Evolutionary conservation across 2,329 filamentous ascomycete genomes (phyloP).

Genomic region (Alternaria ventricosa): DNA sequence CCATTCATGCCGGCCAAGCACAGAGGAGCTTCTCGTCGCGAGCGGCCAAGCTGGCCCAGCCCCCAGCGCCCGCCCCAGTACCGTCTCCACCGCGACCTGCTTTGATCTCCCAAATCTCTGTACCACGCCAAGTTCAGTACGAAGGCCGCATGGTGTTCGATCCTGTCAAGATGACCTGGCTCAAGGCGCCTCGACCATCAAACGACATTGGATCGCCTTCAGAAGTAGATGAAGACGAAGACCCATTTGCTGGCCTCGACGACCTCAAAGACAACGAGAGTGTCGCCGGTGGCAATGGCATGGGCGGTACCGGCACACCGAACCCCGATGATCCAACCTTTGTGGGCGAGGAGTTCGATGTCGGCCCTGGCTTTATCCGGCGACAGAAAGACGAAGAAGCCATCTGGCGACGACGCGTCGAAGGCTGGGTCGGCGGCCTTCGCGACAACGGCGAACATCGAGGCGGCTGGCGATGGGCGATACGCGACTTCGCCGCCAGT

Average conservation of each 20-base stretch:
- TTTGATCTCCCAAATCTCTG: constrained; percentile 88
- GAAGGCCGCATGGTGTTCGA: constrained; percentile 99
- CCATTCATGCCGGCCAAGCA: constrained; percentile 29
- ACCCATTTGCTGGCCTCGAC: constrained; percentile 93
- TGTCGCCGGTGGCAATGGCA: constrained; percentile 34
- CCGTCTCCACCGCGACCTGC: constrained; percentile 67
- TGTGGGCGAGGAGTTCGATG: constrained; percentile 96
- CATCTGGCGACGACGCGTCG: constrained; percentile 86
- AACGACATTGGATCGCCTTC: constrained; percentile 47
- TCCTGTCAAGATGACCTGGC: constrained; percentile 95
- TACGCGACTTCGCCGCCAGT: constrained; percentile 55
- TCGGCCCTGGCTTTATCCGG: constrained; percentile 90
- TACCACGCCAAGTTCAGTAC: constrained; percentile 82
- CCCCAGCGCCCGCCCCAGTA: constrained; percentile 54
- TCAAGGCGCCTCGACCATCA: constrained; percentile 67
- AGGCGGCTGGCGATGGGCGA: constrained; percentile 78
- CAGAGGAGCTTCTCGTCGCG: constrained; percentile 52
- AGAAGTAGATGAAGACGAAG: constrained; percentile 83
- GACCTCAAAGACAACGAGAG: constrained; percentile 76
- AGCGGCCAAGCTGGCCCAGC: constrained; percentile 39
- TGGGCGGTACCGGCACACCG: constrained; percentile 25
- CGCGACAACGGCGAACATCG: constrained; percentile 50
- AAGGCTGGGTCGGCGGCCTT: constrained; percentile 76
- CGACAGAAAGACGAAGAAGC: constrained; percentile 91
- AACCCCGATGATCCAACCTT: constrained; percentile 42